Evolutionary conservation across 352 stramenopile species (phyloP).

Genomic region (Phytophthora fragariae): DNA sequence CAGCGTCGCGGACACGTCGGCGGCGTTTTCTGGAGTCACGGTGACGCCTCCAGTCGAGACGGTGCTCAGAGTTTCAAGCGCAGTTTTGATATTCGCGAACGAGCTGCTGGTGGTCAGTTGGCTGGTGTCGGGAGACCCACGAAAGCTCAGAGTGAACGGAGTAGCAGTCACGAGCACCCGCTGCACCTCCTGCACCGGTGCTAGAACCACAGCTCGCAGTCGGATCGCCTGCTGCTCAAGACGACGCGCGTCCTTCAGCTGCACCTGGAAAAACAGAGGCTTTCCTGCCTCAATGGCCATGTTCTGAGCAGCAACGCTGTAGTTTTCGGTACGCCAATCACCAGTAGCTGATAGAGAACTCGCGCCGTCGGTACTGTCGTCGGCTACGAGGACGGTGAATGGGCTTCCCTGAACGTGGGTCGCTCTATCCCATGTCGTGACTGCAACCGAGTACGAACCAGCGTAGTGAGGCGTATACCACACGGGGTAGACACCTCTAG

Average conservation of each 20-base stretch:
- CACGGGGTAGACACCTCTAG: slow-evolving; percentile 90
- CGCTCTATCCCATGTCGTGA: slow-evolving; percentile 76
- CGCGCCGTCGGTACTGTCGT: slow-evolving; percentile 73
- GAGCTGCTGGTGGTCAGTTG: slow-evolving; percentile 46
- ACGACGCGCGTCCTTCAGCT: slow-evolving; percentile 89
- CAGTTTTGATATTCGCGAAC: slow-evolving; percentile 54
- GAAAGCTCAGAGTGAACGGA: slow-evolving; percentile 67
- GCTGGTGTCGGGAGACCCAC: slow-evolving; percentile 48
- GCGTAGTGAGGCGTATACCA: slow-evolving; percentile 92
- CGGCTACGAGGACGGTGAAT: slow-evolving; percentile 83
- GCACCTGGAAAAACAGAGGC: slow-evolving; percentile 84
- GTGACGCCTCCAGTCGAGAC: slow-evolving; percentile 79
- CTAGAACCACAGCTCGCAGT: slow-evolving; percentile 60
- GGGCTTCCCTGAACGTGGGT: slow-evolving; percentile 90
- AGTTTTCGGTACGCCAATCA: slow-evolving; percentile 76
- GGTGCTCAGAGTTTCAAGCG: slow-evolving; percentile 85
- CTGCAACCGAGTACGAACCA: slow-evolving; percentile 89
- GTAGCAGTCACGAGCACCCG: slow-evolving; percentile 49
- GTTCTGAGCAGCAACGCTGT: slow-evolving; percentile 47
- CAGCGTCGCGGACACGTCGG: slow-evolving; percentile 40
- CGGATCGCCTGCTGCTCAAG: slow-evolving; percentile 75
- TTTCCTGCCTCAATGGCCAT: slow-evolving; percentile 68
- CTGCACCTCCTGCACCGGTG: slow-evolving; percentile 62
- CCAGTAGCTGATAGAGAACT: slow-evolving; percentile 80
- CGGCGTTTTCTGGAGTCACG: slow-evolving; percentile 60